Base-by-base conservation (phyloP, 352 stramenopile genomes). In the Phytophthora cajani region DNA sequence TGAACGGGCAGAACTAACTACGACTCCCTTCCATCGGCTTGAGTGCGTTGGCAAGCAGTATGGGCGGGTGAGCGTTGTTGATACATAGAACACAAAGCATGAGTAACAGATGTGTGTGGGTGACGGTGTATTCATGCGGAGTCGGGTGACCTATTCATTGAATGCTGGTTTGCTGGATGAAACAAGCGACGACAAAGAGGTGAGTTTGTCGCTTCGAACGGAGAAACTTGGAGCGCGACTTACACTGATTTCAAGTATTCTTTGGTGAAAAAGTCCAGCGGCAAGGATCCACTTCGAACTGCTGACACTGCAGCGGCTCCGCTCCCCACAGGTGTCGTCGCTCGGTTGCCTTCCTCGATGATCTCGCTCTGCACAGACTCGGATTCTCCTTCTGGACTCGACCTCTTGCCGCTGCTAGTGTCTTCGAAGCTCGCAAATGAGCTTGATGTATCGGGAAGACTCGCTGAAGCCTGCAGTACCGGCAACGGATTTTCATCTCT, bases 1-100 rank as follows among this genome's bases (percentile, higher is more conserved):
- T 94, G 21, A 78, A 88, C 38, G 84, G 82, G 16, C 87, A 91
- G 62, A 77, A 78, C 17, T 85, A 75, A 77, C 7, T 51, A 51
- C 25, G 27, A 44, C 30, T 44, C 30, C 36, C 25, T 36, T 52
- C 5, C 17, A 64, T 38, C 16, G 30, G 63, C 19, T 64, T 46
- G 4, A 17, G 23, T 5, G 62, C 30, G 23, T 9, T 64, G 5
- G 40, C 8, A 47, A 55, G 58, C 33, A 42, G 12, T 53, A 21
- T 17, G 32, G 56, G 46, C 36, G 50, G 55, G 53, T 30, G 50
- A n/a, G 42, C 42, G 38, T 44, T 44, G 38, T 75, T 61, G 40
- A 32, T 59, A 69, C 23, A 77, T 77, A 74, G 56, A 71, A 57
- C 58, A 12, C 62, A 62, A 68, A 19, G 51, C 46, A 44, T 64